Evolutionary conservation across 192 early-diverging fungal genomes (phyloP).

Genomic region (Dimargaris verticillata): DNA sequence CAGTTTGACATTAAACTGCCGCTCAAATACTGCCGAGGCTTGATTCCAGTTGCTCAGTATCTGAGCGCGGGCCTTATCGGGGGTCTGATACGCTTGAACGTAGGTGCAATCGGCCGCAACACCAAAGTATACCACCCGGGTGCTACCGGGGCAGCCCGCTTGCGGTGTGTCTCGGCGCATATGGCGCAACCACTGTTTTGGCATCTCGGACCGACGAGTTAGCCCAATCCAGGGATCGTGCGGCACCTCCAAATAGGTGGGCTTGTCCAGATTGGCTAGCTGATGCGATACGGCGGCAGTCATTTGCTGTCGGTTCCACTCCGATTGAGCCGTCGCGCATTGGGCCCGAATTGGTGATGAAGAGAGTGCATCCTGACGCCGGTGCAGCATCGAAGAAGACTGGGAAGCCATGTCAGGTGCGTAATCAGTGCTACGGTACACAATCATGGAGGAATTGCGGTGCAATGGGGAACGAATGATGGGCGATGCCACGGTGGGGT

Average conservation of each 20-base stretch:
- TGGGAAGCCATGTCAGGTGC: conserved; percentile 12
- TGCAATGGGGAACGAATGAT: conserved; percentile 14
- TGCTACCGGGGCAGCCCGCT: conserved; percentile 18
- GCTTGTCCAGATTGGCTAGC: conserved; percentile 3
- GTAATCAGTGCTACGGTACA: conserved; percentile 46
- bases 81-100: conserved; percentile 33
- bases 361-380: conserved; percentile 5
- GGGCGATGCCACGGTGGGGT: conserved; percentile 25
- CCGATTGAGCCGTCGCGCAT: conserved; percentile 14
- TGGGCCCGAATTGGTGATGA: conserved; percentile 13
- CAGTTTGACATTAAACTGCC: conserved; percentile 68
- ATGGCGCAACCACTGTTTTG: conserved; percentile 10
- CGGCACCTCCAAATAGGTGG: conserved; percentile 12
- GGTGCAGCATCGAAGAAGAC: not conserved
- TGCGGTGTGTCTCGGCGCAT: conserved; percentile 14
- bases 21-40: conserved; percentile 67
- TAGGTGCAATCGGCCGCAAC: conserved; percentile 63
- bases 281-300: conserved; percentile 13
- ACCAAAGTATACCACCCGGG: conserved; percentile 37
- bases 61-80: conserved; percentile 38
- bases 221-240: conserved; percentile 21
- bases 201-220: conserved; percentile 15
- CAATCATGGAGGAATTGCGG: conserved; percentile 26
- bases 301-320: conserved; percentile 11
- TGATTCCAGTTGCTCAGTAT: conserved; percentile 73